Conservation (phyloP, 2,329 filamentous ascomycete genomes). For the Seiridium unicorne region DNA sequence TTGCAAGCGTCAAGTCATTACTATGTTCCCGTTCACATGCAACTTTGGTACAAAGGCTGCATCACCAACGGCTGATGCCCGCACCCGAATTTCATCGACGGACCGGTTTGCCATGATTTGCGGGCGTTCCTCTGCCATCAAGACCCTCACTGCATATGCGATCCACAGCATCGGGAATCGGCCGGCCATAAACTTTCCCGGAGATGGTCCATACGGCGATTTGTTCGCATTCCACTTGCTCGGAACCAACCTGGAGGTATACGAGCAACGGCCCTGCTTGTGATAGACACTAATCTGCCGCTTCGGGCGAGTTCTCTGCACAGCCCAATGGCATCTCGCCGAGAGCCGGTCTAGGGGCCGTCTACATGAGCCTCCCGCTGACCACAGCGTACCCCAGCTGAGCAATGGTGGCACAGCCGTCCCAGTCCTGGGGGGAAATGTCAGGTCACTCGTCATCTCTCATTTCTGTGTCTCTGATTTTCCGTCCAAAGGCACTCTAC, state of each 20-base stretch:
- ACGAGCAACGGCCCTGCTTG: not conserved
- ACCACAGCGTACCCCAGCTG: slow-evolving; percentile 10
- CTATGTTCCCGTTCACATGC: not conserved
- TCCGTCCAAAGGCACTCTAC: slow-evolving; percentile 2
- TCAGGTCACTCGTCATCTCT: slow-evolving; percentile 6
- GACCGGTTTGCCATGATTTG: not conserved
- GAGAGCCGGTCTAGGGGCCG: not conserved
- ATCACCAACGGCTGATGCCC: not conserved
- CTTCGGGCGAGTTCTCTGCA: too few relatives aligned
- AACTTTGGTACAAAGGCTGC: not conserved
- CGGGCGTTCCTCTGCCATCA: not conserved
- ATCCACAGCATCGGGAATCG: not conserved
- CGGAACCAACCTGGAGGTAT: too few relatives aligned
- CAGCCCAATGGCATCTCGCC: not conserved
- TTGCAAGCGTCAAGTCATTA: too few relatives aligned
- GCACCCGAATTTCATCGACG: not conserved
- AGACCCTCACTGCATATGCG: not conserved
- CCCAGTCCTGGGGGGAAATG: not conserved
- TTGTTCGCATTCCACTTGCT: too few relatives aligned
- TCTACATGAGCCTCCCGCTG: slow-evolving; percentile 8
- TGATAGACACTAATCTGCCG: too few relatives aligned
- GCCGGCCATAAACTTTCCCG: not conserved
- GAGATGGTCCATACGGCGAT: not conserved
- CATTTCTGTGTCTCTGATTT: not conserved
- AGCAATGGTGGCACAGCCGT: slow-evolving; percentile 11